Percentiles rank a stretch among this genome's conserved stretches.
These are phyloP conservation scores for Balamuthia mandrillaris DNA, from an alignment of 208 protist species.

Conservation along the genomic window DNA sequence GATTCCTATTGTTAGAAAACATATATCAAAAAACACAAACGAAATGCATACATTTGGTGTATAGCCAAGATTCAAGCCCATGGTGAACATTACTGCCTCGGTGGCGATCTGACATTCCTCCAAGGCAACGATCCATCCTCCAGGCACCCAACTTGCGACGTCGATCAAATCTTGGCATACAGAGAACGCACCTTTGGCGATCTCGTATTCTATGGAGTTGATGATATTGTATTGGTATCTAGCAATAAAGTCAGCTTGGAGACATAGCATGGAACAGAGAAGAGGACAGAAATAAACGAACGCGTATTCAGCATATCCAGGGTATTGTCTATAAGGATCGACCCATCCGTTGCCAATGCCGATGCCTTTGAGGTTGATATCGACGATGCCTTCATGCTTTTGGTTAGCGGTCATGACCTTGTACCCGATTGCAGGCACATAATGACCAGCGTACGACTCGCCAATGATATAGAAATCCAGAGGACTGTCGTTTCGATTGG, in stretches of 20 bases:
- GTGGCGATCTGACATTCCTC: slow-evolving; percentile 15
- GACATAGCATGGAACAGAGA: background rate
- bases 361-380: slow-evolving; percentile 9
- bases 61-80: slow-evolving; percentile 3
- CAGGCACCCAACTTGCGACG: background rate
- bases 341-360: slow-evolving; percentile 18
- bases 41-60: background rate
- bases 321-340: slow-evolving; percentile 4
- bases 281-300: background rate
- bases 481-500: too few relatives aligned
- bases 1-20: background rate
- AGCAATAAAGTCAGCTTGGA: background rate
- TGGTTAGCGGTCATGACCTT: background rate
- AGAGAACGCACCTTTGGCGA: background rate
- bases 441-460: slow-evolving; percentile 22
- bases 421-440: background rate
- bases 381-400: background rate
- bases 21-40: background rate
- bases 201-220: background rate
- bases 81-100: background rate
- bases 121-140: background rate
- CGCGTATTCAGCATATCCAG: background rate
- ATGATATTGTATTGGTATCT: slow-evolving; percentile 12
- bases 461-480: slow-evolving; percentile 15
- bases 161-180: background rate